Evolutionary conservation across 768 basidiomycete species (phyloP), one percentile per base, ranked within the genome.

Genomic region (Lentinus brumalis): DNA sequence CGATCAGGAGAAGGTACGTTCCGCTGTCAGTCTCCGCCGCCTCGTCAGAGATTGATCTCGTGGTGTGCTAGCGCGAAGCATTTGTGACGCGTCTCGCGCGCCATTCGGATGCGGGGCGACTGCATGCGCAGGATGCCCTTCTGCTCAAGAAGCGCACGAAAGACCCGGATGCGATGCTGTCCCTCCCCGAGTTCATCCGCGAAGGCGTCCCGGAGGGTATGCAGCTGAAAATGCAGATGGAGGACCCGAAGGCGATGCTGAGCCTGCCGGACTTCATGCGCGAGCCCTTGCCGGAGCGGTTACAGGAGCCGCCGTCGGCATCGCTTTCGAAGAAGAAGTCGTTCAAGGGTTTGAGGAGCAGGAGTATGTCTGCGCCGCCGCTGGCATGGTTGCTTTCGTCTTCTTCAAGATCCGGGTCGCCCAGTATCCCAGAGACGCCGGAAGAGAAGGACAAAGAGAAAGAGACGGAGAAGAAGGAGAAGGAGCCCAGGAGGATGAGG

Each of bases 81-180:
- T 93, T 96, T 69, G 87, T 95, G 10, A 86, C 89, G 56, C 84
- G 85, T 59, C 79, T 96, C 2, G 78, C 86, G 10, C 78, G 81
- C 31, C 91, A 91, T 68, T 90, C 92, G 0, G 79, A 81, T 49
- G 82, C 86, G 1, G 87, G 94, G 21, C 82, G 94, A 56, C 75
- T 96, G 40, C 86, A 87, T 56, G 80, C 82, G 14, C 94, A 97
- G 73, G 94, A 96, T 66, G 91, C 92, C 7, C 73, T 83, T 3
- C 66, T 55, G 26, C 49, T 12, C 31, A 61, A 53, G 38, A 61
- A 29, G 53, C 62, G 35, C 5, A 35, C 38, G 50, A 65, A 67
- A 41, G 75, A 79, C 47, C 77, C 76, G 2, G 73, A 80, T 40
- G 81, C 85, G 4, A 66, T 89, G 65, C 67, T 75, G 21, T 63